phyloP scores from a whole-genome alignment of 495 filamentous ascomycete species.

The Cercophora scortea region DNA sequence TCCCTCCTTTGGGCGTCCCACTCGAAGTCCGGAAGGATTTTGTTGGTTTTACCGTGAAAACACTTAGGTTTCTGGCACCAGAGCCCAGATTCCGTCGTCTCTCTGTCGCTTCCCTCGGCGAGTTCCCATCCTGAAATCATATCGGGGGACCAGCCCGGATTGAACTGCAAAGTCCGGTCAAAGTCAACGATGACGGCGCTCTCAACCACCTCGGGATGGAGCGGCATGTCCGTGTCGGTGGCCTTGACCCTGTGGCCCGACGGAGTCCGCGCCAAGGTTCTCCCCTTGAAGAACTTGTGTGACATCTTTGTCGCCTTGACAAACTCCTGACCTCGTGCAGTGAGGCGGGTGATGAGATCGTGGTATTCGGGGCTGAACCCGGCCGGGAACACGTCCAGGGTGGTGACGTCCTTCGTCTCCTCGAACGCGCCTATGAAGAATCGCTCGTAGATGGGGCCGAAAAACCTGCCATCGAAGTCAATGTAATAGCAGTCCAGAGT shows the following conservation, averaged over 20 bases:
- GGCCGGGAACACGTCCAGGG: constrained; percentile 26
- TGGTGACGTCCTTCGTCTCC: constrained; percentile 18
- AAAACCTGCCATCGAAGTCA: constrained; percentile 29
- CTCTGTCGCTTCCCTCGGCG: not conserved
- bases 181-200: constrained; percentile 35
- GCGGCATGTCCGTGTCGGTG: no score
- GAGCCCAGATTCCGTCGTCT: not conserved
- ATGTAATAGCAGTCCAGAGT: constrained; percentile 17
- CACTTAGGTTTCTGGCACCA: not conserved
- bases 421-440: constrained; percentile 27
- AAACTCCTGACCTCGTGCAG: constrained; percentile 22
- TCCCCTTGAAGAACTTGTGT: constrained; percentile 27
- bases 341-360: not conserved
- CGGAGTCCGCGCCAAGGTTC: constrained; percentile 7
- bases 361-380: not conserved
- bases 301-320: constrained; percentile 17
- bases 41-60: not conserved
- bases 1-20: not conserved
- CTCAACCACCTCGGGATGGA: constrained; percentile 1
- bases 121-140: not conserved
- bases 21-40: constrained; percentile 1
- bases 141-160: not conserved
- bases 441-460: constrained; percentile 19
- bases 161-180: constrained; percentile 18
- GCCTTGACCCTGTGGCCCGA: no score